Percentiles rank a stretch among this genome's conserved stretches.
phyloP scores from a whole-genome alignment of 208 protist species.

The Trypanosoma mega region DNA sequence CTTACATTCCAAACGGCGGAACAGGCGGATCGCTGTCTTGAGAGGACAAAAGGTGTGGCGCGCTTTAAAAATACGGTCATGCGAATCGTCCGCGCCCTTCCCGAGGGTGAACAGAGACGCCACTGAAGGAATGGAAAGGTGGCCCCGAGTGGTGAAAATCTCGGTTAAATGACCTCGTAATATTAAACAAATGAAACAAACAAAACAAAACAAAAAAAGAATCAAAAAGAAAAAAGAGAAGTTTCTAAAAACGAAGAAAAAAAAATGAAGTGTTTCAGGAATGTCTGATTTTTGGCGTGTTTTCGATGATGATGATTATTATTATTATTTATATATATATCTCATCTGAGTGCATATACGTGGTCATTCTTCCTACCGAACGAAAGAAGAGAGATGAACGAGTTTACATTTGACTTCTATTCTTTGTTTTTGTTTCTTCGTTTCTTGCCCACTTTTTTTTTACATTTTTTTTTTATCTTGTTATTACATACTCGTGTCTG shows the following conservation, averaged over 20 bases:
- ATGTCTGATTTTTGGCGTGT: too few species aligned
- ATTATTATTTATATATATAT: too few species aligned
- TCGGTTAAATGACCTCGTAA: background rate
- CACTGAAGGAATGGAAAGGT: slow-evolving; percentile 5
- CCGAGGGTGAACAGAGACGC: slow-evolving; percentile 18
- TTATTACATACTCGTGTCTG: slow-evolving; percentile 13
- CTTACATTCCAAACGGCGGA: slow-evolving; percentile 50
- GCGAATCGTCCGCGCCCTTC: slow-evolving; percentile 43
- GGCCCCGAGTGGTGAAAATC: background rate
- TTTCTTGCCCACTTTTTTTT: slow-evolving; percentile 7
- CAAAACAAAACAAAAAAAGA: background rate
- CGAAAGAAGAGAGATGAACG: background rate
- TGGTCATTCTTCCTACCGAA: too few species aligned
- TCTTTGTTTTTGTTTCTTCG: slow-evolving; percentile 1
- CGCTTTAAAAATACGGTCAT: slow-evolving; percentile 87
- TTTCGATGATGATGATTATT: too few species aligned
- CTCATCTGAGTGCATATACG: too few species aligned
- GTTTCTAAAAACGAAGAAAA: slow-evolving; percentile 1
- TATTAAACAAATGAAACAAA: background rate
- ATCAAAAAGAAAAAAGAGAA: background rate
- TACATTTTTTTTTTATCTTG: slow-evolving; percentile 13
- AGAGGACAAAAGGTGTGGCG: slow-evolving; percentile 24
- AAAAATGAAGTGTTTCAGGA: too few species aligned
- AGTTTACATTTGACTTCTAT: background rate
- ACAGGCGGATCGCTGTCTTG: slow-evolving; percentile 28